Evolutionary conservation across 2,329 filamentous ascomycete genomes (phyloP), one percentile per base, ranked within the genome.

Genomic region (Aulographum hederae): DNA sequence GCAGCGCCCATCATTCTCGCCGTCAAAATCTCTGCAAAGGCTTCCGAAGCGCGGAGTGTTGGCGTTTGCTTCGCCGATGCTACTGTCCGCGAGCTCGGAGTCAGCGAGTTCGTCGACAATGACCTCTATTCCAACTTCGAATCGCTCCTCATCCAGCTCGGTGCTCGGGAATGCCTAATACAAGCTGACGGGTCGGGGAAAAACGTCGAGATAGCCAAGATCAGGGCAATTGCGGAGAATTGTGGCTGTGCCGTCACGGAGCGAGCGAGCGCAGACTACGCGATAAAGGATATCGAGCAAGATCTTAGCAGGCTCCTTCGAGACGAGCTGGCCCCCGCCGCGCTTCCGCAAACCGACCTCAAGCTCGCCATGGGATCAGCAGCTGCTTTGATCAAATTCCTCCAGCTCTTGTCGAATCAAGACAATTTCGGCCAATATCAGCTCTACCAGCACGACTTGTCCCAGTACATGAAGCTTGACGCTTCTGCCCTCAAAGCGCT

Each of bases 61-160:
- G 89, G 89, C 6, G 86, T 98, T 4, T 95, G 89, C 56, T 98
- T 98, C 49, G 91, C 89, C 5, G 89, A 98, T 60, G 89, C 91
- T 1, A 94, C 82, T 41, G 86, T 95, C 17, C 69, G 89, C 32
- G 89, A 98, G 58, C 67, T 98, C 2, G 89, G 89, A 6, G 84
- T 98, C 33, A 93, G 81, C 61, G 91, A 98, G 50, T 98, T 98
- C 41, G 69, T 93, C 27, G 36, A 38, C 32, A 38, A 38, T 15
- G 36, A 38, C 17, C 18, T 38, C 5, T 98, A 91, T 58, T 95
- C 86, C 32, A 98, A 98, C 52, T 91, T 98, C 42, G 89, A 98
- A 57, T 84, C 85, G 3, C 65, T 98, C 13, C 69, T 98, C 32
- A 98, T 98, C 41, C 91, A 98, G 50, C 70, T 98, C 3, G 89